These are phyloP conservation scores for Cucumis cinereus DNA, from an alignment of 306 rosid genomes.

Conservation along the genomic window DNA sequence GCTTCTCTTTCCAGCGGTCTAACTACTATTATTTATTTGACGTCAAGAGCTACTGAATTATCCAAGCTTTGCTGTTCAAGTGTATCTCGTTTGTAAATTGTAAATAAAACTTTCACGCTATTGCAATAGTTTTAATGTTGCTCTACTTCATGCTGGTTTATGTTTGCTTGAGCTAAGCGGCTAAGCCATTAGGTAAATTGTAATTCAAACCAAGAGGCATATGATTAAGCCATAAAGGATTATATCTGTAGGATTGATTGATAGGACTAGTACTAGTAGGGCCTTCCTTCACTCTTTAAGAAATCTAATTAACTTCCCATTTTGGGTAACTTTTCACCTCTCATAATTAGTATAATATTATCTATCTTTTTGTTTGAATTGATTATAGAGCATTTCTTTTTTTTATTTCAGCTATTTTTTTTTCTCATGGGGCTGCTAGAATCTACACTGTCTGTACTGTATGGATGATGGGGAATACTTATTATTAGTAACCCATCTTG, in stretches of 20 bases:
- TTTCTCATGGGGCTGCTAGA: not conserved
- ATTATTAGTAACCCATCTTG: not conserved
- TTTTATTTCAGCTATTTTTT: not conserved
- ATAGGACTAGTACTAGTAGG: not conserved
- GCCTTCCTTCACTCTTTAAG: not conserved
- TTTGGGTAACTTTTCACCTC: not conserved
- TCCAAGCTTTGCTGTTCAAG: not conserved
- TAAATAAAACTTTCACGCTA: not conserved
- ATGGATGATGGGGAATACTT: not conserved
- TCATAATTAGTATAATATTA: not conserved
- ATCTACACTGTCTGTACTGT: not conserved
- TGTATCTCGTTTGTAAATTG: not conserved
- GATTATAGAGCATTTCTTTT: not conserved
- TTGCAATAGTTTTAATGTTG: not conserved
- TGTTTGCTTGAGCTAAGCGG: not conserved
- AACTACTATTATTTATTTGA: not conserved
- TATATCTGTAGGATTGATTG: not conserved
- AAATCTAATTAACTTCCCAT: not conserved
- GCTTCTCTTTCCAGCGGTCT: slow-evolving; percentile 9
- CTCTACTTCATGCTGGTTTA: not conserved
- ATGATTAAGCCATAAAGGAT: not conserved
- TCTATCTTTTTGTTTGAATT: too few relatives aligned
- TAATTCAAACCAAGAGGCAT: not conserved
- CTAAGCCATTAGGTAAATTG: not conserved
- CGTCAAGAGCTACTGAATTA: not conserved